Conservation (phyloP, 148 eudicot species). For the Vaccinium corymbosum region DNA sequence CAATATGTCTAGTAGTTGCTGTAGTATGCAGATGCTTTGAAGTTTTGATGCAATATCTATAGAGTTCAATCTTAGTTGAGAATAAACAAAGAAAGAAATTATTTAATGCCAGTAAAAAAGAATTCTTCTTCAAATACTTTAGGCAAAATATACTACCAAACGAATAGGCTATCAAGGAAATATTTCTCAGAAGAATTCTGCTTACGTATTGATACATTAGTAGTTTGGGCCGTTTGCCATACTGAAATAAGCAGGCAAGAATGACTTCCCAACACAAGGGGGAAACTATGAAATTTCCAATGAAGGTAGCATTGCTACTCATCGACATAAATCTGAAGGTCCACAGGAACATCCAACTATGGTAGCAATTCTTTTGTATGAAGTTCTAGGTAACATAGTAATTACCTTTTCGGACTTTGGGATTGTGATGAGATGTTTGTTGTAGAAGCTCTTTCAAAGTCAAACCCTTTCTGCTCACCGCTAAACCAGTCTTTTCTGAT, state of each 20-base stretch:
- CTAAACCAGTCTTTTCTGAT: constrained; percentile 74
- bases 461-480: constrained; percentile 85
- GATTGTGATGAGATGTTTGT: constrained; percentile 89
- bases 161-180: constrained; percentile 3
- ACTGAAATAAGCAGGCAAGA: neutral
- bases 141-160: neutral
- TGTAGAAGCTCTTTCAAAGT: constrained; percentile 93
- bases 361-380: neutral
- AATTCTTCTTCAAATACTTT: neutral
- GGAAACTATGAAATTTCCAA: neutral
- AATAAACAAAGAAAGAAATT: neutral
- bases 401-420: constrained; percentile 87
- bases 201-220: neutral
- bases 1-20: neutral
- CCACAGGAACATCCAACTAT: neutral
- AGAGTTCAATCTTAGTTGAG: neutral
- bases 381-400: neutral
- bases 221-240: too few species aligned
- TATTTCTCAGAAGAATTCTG: neutral
- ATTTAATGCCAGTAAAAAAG: neutral
- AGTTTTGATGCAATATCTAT: neutral
- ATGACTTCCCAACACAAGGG: neutral
- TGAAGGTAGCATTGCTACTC: neutral
- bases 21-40: neutral
- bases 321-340: neutral